Evolutionary conservation across 2,329 filamentous ascomycete genomes (phyloP), one percentile per base, ranked within the genome.

Genomic region (Paecilomyces dactylethromorphus): DNA sequence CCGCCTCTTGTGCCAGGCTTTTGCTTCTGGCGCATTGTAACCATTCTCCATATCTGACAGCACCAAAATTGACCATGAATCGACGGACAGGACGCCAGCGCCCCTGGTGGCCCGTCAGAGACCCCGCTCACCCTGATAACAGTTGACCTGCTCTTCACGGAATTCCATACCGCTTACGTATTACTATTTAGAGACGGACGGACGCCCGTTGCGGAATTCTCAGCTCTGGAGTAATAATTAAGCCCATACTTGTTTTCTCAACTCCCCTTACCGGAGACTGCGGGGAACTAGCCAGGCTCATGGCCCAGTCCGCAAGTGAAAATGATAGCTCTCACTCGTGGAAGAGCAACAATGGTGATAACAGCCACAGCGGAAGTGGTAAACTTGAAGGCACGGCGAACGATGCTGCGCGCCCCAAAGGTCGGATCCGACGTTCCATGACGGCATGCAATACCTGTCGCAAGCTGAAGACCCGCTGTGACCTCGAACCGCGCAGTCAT

Each of bases 401-500:
- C 50, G 50, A 71, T 26, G 35, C 56, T 56, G 51, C 57, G 11
- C 67, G 70, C 22, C 70, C 70, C 11, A 67, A 70, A 56, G 68
- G 68, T 22, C 69, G 70, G 13, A 72, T 73, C 35, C 69, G 70
- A 51, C 70, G 71, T 29, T 72, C 71, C 10, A 72, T 73, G 70
- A 73, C 70, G 18, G 71, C 71, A 7, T 73, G 71, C 63, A 69
- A 73, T 63, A 73, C 71, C 21, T 73, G 71, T 57, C 70, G 71
- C 59, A 73, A 73, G 65, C 66, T 73, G 55, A 73, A 73, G 60
- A 73, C 71, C 31, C 65, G 71, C n/a, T 73, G 71, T 53, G 71
- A 73, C 57, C 56, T 72, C 33, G 70, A 72, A 61, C 69, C 70
- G 7, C 69, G 70, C 12, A 69, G 69, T 21, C 70, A 72, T 66